phyloP scores from a whole-genome alignment of 1,284 basidiomycete genomes.

The Calocybe gambosa region DNA sequence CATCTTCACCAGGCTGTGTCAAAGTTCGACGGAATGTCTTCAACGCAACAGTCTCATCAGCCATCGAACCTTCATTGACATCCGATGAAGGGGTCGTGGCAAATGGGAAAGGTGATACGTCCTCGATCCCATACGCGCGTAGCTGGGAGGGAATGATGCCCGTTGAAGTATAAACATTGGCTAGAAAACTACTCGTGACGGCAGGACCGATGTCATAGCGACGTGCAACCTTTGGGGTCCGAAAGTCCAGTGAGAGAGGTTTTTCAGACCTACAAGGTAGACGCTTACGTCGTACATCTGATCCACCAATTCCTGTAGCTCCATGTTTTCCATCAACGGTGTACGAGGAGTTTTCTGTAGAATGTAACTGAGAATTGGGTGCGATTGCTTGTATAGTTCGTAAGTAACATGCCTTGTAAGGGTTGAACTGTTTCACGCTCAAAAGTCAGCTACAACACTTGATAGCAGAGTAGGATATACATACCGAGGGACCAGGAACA shows the following conservation, averaged over 20 bases:
- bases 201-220: background rate
- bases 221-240: background rate
- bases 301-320: background rate
- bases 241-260: background rate
- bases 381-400: too few relatives aligned
- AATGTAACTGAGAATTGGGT: too few relatives aligned
- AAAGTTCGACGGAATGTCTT: constrained; percentile 9
- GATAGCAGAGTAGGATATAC: too few relatives aligned
- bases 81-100: constrained; percentile 10
- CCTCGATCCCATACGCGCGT: background rate
- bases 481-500: too few relatives aligned
- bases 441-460: too few relatives aligned
- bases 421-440: too few relatives aligned
- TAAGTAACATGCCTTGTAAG: too few relatives aligned
- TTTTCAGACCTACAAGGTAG: background rate
- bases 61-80: background rate
- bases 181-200: constrained; percentile 1
- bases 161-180: background rate
- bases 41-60: constrained; percentile 2
- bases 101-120: constrained; percentile 3
- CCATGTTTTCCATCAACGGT: background rate
- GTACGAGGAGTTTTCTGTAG: too few relatives aligned
- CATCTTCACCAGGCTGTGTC: constrained; percentile 1
- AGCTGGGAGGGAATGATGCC: constrained; percentile 6
- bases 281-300: background rate